Percentiles rank a stretch among this genome's conserved stretches.
Evolutionary conservation across 305 asterid species (phyloP).

Genomic region (Solanum hybrid): DNA sequence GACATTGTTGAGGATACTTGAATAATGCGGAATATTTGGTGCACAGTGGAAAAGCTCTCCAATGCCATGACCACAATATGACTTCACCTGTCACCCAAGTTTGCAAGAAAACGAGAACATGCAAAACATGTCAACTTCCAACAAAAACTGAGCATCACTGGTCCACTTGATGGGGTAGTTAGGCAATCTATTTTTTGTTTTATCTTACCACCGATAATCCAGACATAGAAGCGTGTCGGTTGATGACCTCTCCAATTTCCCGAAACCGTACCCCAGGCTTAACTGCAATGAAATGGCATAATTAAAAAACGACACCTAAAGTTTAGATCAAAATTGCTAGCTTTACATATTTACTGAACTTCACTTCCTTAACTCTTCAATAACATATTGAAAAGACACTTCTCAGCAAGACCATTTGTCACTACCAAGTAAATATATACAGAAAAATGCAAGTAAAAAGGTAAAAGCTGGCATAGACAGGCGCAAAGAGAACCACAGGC

Average conservation of each 20-base stretch:
- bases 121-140: not conserved
- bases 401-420: not conserved
- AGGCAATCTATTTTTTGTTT: not conserved
- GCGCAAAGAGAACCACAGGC: not conserved
- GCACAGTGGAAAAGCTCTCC: slow-evolving; percentile 98
- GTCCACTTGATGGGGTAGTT: not conserved
- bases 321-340: not conserved
- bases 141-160: not conserved
- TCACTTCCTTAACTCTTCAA: not conserved
- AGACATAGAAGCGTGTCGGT: slow-evolving; percentile 83
- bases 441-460: not conserved
- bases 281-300: slow-evolving; percentile 35
- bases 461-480: not conserved
- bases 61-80: slow-evolving; percentile 95
- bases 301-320: not conserved
- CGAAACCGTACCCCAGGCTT: slow-evolving; percentile 95
- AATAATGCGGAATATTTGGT: slow-evolving; percentile 93
- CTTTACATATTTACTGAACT: not conserved
- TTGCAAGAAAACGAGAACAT: not conserved
- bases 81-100: slow-evolving; percentile 69
- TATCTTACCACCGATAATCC: slow-evolving; percentile 85
- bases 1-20: slow-evolving; percentile 63
- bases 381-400: not conserved
- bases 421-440: not conserved
- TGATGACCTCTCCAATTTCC: slow-evolving; percentile 90